Base-by-base conservation (phyloP, 306 rosid genomes). In the Boehmeria nivea region DNA sequence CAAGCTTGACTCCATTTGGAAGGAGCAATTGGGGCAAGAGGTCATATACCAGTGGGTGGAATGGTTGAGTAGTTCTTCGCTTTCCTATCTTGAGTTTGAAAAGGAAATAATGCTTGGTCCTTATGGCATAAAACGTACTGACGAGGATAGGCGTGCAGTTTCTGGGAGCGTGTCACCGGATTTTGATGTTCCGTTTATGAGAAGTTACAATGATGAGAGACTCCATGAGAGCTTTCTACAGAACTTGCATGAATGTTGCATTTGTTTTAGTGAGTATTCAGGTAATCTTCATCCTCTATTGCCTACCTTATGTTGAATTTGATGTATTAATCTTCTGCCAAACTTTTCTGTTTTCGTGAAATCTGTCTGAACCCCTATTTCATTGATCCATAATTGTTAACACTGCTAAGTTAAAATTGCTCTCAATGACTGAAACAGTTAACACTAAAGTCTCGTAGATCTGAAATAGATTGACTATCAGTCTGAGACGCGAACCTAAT, bases 1-100 rank as follows among this genome's bases (percentile, higher is more conserved):
- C 38, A 61, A 31, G 72, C 72, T 90, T 78, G 95, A 86, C 74
- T 72, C 78, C 11, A 66, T 86, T 61, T 86, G 94, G 94, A 72
- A 60, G 24, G 94, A 86, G 57, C 86, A 82, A 60, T 57, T 38
- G 18, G 94, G 94, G 43, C 90, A 67, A 55, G 95, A 90, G 78
- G 83, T 90, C 22, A 71, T 90, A 40, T 90, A 90, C 84, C 80
- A 69, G 26, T 90, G 97, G 97, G 86, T 86, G 60, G 97, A 90
- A 67, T 90, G 95, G 94, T 64, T 90, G 57, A 86, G 70, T 18
- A 52, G 67, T 50, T 86, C 71, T 68, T 79, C 90, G 45, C 90
- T 89, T 64, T 72, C 83, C 22, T 67, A 73, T 77, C 76, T 89
- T 64, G 83, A 74, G 61, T 70, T 83, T 55, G 84, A 83, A 44